Base-by-base conservation (phyloP, 805 yeast species). In the Maudiozyma turicensis region DNA sequence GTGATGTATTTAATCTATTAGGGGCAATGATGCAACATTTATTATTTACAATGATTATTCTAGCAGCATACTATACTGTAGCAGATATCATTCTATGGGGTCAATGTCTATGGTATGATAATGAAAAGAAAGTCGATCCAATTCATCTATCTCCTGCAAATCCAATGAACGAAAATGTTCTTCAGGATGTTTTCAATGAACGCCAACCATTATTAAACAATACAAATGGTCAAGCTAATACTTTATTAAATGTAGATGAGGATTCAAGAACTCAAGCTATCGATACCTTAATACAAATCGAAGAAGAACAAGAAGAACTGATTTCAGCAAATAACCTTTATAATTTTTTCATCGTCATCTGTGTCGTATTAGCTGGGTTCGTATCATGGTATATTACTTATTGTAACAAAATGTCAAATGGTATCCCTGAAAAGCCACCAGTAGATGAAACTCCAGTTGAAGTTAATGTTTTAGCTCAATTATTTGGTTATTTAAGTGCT, bases 21-120 rank as follows among this genome's bases (percentile, higher is more conserved):
- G 99, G 99, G 8, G 90, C 96, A 1, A 72, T 90, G 4, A 65
- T 90, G 55, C 98, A 93, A 67, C 87, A 89, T 10, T 89, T 91
- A 1, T 72, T 93, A 54, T 95, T 96, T 28, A 93, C 99, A 0
- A 93, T 93, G 97, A 82, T 85, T 51, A 78, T 90, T 5, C 74
- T 93, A 50, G 98, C 98, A 1, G 77, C 91, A 0, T 93, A 93
- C 68, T 93, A 93, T 65, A 90, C 98, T 0, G 65, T 84, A 26
- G 97, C 98, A 0, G 99, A 93, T 67, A 66, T 90, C 3, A 84
- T 90, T 3, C 72, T 93, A 48, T 74, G 91, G 32, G 73, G 82
- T 66, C 99, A 93, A 65, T 89, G 96, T 57, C 70, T 87, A 44
- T 76, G 78, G 50, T 93, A 93, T 64, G 88, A 91, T 8, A 74